A percentile compares a stretch with the other conserved stretches of the same genome.
Conservation (phyloP, 78 protist genomes). For the Mastigamoeba balamuthi region DNA sequence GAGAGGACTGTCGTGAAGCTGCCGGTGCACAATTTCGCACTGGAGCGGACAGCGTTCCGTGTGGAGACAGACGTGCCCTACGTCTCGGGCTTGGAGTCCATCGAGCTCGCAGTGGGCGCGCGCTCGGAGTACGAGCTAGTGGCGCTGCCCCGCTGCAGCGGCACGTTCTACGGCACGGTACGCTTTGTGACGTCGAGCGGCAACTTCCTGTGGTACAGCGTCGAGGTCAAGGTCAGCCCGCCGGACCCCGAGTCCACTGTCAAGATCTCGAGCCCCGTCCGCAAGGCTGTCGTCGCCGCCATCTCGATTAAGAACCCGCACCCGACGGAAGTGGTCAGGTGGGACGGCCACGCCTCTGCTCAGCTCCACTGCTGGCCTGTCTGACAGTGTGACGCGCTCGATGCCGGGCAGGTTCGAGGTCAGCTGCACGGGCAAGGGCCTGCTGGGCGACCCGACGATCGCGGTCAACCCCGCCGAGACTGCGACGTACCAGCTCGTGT, state of each 20-base stretch:
- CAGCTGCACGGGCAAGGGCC: conserved; percentile 6
- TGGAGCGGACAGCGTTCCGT: neutral
- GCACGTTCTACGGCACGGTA: conserved; percentile 22
- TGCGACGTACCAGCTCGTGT: conserved; percentile 11
- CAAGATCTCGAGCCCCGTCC: conserved; percentile 1
- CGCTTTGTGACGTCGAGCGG: conserved; percentile 32
- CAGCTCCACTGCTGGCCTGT: neutral
- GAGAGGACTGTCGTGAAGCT: neutral
- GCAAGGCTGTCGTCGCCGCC: conserved; percentile 34
- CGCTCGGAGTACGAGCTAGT: neutral
- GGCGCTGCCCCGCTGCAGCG: neutral
- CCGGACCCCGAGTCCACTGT: conserved; percentile 32
- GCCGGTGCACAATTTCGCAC: conserved; percentile 7
- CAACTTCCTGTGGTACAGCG: conserved; percentile 45
- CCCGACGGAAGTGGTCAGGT: neutral
- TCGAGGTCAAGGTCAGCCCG: conserved; percentile 18
- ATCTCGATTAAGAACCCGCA: conserved; percentile 23
- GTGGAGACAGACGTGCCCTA: conserved; percentile 50
- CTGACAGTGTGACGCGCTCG: neutral
- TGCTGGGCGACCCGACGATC: neutral
- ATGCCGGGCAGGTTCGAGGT: neutral
- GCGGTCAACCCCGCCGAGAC: neutral
- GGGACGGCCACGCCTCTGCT: neutral
- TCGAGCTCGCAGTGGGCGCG: too few species aligned
- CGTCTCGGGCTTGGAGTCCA: conserved; percentile 11